Base-by-base conservation (phyloP, 306 rosid genomes). In the Benincasa hispida region DNA sequence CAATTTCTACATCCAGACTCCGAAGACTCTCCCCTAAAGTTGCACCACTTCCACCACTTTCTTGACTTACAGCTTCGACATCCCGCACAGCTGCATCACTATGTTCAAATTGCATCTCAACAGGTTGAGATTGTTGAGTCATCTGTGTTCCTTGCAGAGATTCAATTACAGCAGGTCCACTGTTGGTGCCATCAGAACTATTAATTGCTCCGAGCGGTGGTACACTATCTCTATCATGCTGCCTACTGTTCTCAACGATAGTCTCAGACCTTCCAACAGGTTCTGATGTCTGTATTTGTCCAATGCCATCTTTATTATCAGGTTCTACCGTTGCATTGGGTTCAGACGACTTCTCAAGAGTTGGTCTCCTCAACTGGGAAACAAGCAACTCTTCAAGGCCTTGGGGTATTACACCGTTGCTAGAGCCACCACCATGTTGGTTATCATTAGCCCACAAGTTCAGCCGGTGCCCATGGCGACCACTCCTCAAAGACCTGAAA, bases 21-120 rank as follows among this genome's bases (percentile, higher is more conserved):
- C 98, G 88, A 79, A 93, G 94, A 76, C 98, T 93, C 85, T 91
- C 98, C 65, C 98, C 98, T 81, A 93, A 82, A 79, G 98, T 93
- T 53, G 98, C 98, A 63, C 94, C 98, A 87, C 98, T 93, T 53
- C 96, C 98, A 79, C 98, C 85, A 84, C 98, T 93, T 87, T 85
- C 97, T 84, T 93, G 98, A 85, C 98, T 93, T 80, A 91, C 92
- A 83, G 97, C 98, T 88, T 93, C 98, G 47, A 93, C 92, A 84
- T 93, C 98, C 72, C 94, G 89, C 57, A 78, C 92, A 76, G 91
- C 78, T 18, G 87, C 80, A 73, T 91, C 97, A 86, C 79, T 86
- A 70, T 86, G 93, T 82, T 91, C 98, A 79, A 91, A 91, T 80
- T 87, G 98, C 97, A 91, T 91, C 84, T 93, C 96, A 81, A 86